Conservation (phyloP, 805 yeast species). For the Schwanniomyces polymorphus region DNA sequence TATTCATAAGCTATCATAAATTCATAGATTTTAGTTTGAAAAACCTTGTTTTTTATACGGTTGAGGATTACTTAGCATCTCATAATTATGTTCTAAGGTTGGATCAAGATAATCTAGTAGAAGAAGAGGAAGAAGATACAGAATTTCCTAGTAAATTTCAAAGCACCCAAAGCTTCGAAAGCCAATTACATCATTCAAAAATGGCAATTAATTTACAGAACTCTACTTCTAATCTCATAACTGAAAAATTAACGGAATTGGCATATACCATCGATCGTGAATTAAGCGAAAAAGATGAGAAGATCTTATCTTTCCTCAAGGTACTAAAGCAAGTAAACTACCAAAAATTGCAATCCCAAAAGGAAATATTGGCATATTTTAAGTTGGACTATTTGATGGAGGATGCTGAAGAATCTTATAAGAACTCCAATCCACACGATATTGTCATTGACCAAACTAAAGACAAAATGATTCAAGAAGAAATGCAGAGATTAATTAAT, state of each 20-base stretch:
- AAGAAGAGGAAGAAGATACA: not conserved
- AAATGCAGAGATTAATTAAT: conserved; percentile 37
- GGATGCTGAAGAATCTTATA: conserved; percentile 15
- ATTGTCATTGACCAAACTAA: conserved; percentile 21
- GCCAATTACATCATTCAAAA: conserved; percentile 36
- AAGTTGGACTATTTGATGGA: conserved; percentile 32
- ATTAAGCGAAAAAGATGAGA: conserved; percentile 35
- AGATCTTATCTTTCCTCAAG: conserved; percentile 25
- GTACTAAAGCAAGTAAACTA: conserved; percentile 19
- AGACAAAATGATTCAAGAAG: conserved; percentile 40
- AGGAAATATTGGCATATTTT: conserved; percentile 24
- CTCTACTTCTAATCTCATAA: conserved; percentile 30
- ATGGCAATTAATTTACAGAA: conserved; percentile 34
- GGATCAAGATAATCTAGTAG: conserved; percentile 13
- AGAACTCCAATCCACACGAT: conserved; percentile 5
- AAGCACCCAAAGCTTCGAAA: conserved; percentile 32
- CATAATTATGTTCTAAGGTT: conserved; percentile 28
- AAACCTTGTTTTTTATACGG: conserved; percentile 46
- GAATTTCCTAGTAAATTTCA: conserved; percentile 1
- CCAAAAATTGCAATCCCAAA: conserved; percentile 29
- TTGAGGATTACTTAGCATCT: conserved; percentile 41
- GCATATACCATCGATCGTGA: conserved; percentile 39
- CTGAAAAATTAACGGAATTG: conserved; percentile 39
- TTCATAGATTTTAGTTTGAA: conserved; percentile 44
- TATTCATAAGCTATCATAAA: conserved; percentile 84